These are phyloP conservation scores for Amauroascus verrucosus DNA, from an alignment of 2,329 filamentous ascomycete species.

Conservation along the genomic window DNA sequence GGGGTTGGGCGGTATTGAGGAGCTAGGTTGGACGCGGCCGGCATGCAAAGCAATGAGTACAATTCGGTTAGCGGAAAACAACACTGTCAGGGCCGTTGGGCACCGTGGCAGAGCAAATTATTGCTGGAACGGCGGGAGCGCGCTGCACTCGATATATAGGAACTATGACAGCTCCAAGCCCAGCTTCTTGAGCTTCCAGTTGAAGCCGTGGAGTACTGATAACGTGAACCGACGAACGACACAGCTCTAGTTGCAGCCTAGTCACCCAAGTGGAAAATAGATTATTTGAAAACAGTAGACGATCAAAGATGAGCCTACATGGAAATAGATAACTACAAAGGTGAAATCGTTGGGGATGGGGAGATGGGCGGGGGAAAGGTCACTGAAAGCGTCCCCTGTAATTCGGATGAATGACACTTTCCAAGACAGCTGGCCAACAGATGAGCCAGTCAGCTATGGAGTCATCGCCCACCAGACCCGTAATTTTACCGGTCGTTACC, in stretches of 20 bases:
- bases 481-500: slow-evolving; percentile 6
- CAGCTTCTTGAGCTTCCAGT: not conserved
- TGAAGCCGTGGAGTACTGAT: not conserved
- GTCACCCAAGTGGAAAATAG: not conserved
- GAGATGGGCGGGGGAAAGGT: not conserved
- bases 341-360: not conserved
- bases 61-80: slow-evolving; percentile 21
- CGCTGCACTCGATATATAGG: not conserved
- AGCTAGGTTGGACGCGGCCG: slow-evolving; percentile 33
- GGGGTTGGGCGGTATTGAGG: slow-evolving; percentile 30
- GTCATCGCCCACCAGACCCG: not conserved
- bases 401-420: slow-evolving; percentile 4
- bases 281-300: not conserved
- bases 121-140: not conserved
- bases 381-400: not conserved
- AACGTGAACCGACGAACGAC: not conserved
- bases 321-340: not conserved
- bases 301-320: not conserved
- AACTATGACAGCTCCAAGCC: not conserved
- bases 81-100: slow-evolving; percentile 19
- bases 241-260: not conserved
- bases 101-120: not conserved
- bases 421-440: slow-evolving; percentile 3
- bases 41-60: slow-evolving; percentile 30
- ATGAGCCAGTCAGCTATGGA: slow-evolving; percentile 9